Percentiles rank a stretch among this genome's conserved stretches.
Evolutionary conservation across 768 basidiomycete species (phyloP).

Genomic region (Rhizopogon vulgaris): DNA sequence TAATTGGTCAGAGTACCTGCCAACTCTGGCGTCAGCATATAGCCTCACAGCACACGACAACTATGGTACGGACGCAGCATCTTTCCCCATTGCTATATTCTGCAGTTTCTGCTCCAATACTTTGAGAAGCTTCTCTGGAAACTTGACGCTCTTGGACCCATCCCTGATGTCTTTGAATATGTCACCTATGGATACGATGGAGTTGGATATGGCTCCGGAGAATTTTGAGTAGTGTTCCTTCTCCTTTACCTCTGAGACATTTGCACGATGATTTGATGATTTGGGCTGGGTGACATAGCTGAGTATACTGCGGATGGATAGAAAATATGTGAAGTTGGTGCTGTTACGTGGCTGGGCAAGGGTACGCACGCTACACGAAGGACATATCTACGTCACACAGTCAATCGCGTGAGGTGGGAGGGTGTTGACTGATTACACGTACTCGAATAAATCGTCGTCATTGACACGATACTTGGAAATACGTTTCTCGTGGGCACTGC

Average conservation of each 20-base stretch:
- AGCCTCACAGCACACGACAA: slow-evolving; percentile 2
- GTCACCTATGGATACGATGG: slow-evolving; percentile 61
- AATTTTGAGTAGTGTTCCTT: slow-evolving; percentile 66
- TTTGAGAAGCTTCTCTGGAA: slow-evolving; percentile 91
- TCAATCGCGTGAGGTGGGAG: slow-evolving; percentile 1
- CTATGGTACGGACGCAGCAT: slow-evolving; percentile 61
- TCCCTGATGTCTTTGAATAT: slow-evolving; percentile 75
- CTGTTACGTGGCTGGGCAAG: not conserved
- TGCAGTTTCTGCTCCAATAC: slow-evolving; percentile 86
- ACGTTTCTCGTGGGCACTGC: slow-evolving; percentile 65
- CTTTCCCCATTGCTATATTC: slow-evolving; percentile 90
- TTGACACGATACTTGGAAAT: slow-evolving; percentile 71
- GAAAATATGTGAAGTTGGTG: slow-evolving; percentile 5
- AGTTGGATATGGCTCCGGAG: slow-evolving; percentile 52
- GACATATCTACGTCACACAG: slow-evolving; percentile 50
- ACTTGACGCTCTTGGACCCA: slow-evolving; percentile 81
- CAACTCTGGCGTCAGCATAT: not conserved
- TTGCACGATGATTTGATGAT: slow-evolving; percentile 25
- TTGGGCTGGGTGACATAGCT: slow-evolving; percentile 67
- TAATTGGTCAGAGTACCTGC: slow-evolving; percentile 84
- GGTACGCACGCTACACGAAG: slow-evolving; percentile 75
- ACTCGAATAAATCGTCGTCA: slow-evolving; percentile 87
- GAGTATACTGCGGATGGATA: slow-evolving; percentile 46
- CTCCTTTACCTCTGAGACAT: slow-evolving; percentile 39
- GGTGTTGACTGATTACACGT: slow-evolving; percentile 23